phyloP scores from a whole-genome alignment of 2,329 filamentous ascomycete species.

The Cryoendolithus antarcticus region DNA sequence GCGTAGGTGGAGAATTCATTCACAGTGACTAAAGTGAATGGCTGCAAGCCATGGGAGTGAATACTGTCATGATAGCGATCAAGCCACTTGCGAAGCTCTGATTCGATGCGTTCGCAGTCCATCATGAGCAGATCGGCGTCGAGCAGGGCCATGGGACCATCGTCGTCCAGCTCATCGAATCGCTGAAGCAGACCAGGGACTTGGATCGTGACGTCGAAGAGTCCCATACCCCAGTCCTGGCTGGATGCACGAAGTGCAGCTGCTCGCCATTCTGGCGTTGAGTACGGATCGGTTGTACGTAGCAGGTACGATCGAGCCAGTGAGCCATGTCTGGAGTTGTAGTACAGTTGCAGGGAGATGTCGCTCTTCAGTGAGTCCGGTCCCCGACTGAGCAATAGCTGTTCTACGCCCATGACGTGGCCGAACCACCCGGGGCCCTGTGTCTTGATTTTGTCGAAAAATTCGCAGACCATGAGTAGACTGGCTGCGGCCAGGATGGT shows the following conservation, averaged over 20 bases:
- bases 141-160: slow-evolving; percentile 1
- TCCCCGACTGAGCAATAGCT: slow-evolving; percentile 5
- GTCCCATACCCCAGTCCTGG: slow-evolving; percentile 12
- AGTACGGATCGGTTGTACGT: slow-evolving; percentile 6
- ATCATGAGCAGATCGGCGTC: slow-evolving; percentile 11
- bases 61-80: slow-evolving; percentile 1
- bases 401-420: slow-evolving; percentile 7
- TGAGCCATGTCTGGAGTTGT: slow-evolving; percentile 6
- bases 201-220: slow-evolving; percentile 20
- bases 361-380: slow-evolving; percentile 6
- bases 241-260: slow-evolving; percentile 12
- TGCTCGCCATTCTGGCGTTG: slow-evolving; percentile 6
- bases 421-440: slow-evolving; percentile 9
- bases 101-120: slow-evolving; percentile 12
- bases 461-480: slow-evolving; percentile 8
- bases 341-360: slow-evolving; percentile 7
- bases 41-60: neutral
- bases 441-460: slow-evolving; percentile 7
- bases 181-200: slow-evolving; percentile 17
- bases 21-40: slow-evolving; percentile 11
- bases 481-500: slow-evolving; percentile 8
- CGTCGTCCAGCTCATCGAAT: slow-evolving; percentile 12
- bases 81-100: slow-evolving; percentile 14
- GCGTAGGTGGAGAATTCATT: slow-evolving; percentile 16
- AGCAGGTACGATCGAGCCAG: slow-evolving; percentile 5